A percentile compares a stretch with the other conserved stretches of the same genome.
These are phyloP conservation scores for Boletus eberwhitei DNA, from an alignment of 768 basidiomycete genomes.

Conservation along the genomic window DNA sequence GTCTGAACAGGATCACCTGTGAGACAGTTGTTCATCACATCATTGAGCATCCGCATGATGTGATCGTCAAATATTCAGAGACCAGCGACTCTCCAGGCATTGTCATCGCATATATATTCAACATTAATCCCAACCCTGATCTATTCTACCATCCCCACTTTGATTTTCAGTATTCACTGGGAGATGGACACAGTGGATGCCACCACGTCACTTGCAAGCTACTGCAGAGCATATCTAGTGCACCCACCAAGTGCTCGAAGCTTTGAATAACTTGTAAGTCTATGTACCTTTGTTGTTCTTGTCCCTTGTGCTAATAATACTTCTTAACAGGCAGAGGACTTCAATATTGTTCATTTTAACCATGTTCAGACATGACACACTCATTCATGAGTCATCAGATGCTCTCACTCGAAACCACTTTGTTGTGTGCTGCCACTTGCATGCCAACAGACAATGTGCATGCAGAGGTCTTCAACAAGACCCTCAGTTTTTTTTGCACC, in stretches of 20 bases:
- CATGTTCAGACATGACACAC: too few species aligned
- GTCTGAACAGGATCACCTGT: background rate
- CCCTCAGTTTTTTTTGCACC: background rate
- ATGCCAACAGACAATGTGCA: background rate
- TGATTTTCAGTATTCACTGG: constrained; percentile 4
- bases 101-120: background rate
- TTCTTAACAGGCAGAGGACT: background rate
- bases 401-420: background rate
- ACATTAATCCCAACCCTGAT: background rate
- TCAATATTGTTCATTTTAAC: background rate
- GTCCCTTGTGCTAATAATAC: too few species aligned
- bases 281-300: too few species aligned
- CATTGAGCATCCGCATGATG: background rate
- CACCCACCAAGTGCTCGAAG: background rate
- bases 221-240: background rate
- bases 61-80: background rate
- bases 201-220: background rate
- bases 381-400: background rate
- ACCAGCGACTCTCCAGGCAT: background rate
- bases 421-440: background rate
- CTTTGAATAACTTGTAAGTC: too few species aligned
- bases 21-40: background rate
- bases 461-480: constrained; percentile 1
- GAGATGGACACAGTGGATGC: background rate
- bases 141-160: background rate